Evolutionary conservation across 805 yeast genomes (phyloP).

Genomic region (Yamadazyma sp.): DNA sequence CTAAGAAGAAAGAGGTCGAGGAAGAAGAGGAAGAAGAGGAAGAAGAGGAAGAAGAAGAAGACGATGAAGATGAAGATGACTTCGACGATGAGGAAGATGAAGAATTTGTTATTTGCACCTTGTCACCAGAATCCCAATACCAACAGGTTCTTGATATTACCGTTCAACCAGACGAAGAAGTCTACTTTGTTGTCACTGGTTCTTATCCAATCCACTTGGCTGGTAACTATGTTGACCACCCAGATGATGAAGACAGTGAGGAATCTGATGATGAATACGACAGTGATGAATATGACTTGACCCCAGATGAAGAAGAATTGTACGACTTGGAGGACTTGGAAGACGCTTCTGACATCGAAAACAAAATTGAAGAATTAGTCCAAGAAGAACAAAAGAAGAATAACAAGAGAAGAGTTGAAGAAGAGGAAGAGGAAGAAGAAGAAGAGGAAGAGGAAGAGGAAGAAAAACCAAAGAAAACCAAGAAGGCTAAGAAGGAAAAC

Average conservation of each 20-base stretch:
- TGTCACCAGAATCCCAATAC: constrained; percentile 77
- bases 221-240: constrained; percentile 96
- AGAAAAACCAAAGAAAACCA: constrained; percentile 29
- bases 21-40: constrained; percentile 21
- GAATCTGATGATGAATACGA: constrained; percentile 44
- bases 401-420: constrained; percentile 36
- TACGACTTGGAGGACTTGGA: constrained; percentile 68
- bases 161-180: constrained; percentile 90
- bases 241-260: constrained; percentile 72
- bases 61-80: constrained; percentile 51
- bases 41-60: constrained; percentile 53
- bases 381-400: constrained; percentile 52
- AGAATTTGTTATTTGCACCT: constrained; percentile 84
- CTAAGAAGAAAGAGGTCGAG: constrained; percentile 28
- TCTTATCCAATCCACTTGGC: constrained; percentile 88
- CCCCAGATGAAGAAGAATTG: constrained; percentile 76
- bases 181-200: constrained; percentile 92
- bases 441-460: constrained; percentile 24
- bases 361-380: constrained; percentile 70
- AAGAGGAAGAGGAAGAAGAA: constrained; percentile 31
- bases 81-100: constrained; percentile 72
- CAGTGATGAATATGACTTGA: constrained; percentile 59
- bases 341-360: constrained; percentile 68
- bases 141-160: constrained; percentile 92
- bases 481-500: constrained; percentile 44